Conservation (phyloP, 106 monocot genomes). For the Apostasia ramifera region DNA sequence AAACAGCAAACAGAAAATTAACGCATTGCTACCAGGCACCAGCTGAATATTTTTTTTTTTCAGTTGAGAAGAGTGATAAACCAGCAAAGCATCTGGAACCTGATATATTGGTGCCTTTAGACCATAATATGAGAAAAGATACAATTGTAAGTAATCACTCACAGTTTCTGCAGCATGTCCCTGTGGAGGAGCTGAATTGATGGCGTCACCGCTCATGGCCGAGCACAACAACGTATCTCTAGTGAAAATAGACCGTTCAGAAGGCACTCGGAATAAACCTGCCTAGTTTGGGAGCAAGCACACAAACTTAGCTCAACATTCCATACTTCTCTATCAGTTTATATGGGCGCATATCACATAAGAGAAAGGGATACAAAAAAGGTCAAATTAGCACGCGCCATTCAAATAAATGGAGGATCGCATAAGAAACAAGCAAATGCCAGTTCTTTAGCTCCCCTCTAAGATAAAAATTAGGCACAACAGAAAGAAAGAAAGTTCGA, state of each 20-base stretch:
- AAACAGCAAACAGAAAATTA: background rate
- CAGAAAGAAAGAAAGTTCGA: background rate
- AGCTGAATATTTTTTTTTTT: background rate
- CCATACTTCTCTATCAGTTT: background rate
- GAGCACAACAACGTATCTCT: background rate
- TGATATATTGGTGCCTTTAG: background rate
- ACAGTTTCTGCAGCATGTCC: background rate
- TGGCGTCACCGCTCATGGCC: constrained; percentile 12
- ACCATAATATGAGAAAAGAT: background rate
- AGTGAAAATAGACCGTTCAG: background rate
- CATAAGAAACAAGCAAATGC: background rate
- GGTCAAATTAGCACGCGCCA: background rate
- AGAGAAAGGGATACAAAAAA: background rate
- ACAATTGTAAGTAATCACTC: background rate
- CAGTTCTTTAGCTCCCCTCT: too few species aligned
- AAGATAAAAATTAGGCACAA: too few species aligned
- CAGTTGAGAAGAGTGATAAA: background rate
- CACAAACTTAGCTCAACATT: background rate
- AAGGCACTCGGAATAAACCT: constrained; percentile 11
- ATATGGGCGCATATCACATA: too few species aligned
- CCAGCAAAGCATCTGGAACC: background rate
- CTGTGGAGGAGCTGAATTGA: background rate
- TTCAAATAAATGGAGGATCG: background rate
- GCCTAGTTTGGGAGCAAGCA: constrained; percentile 4
- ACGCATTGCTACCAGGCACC: background rate